These are phyloP conservation scores for Notholithocarpus densiflorus DNA, from an alignment of 306 rosid genomes.

Conservation along the genomic window DNA sequence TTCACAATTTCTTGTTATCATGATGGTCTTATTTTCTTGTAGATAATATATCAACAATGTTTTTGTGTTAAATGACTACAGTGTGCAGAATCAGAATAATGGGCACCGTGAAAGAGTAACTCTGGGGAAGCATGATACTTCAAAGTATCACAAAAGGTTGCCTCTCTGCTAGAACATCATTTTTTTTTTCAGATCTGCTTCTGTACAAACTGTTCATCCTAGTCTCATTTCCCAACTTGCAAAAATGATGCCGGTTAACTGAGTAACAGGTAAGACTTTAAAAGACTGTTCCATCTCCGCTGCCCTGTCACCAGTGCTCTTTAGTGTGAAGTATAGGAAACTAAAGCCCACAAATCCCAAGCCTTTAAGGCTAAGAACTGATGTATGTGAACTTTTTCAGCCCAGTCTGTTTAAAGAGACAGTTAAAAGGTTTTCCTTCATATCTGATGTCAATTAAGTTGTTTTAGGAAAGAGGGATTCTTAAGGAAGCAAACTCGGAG, in stretches of 20 bases:
- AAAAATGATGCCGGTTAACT: constrained; percentile 30
- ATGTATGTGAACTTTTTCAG: constrained; percentile 50
- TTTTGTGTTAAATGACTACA: constrained; percentile 26
- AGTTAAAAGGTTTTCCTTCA: neutral
- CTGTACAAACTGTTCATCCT: neutral
- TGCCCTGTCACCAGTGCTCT: constrained; percentile 27
- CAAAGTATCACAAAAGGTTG: constrained; percentile 52
- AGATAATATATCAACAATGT: constrained; percentile 3
- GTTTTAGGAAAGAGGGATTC: too few relatives aligned
- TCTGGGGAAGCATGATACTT: constrained; percentile 44
- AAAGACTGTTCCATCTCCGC: constrained; percentile 41
- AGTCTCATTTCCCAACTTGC: constrained; percentile 6
- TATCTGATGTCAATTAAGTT: constrained; percentile 5
- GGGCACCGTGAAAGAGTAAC: constrained; percentile 16
- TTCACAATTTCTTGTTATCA: neutral
- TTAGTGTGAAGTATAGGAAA: constrained; percentile 60
- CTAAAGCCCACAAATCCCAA: constrained; percentile 85
- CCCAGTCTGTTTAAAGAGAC: constrained; percentile 1
- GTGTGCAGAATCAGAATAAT: constrained; percentile 23
- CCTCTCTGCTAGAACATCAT: constrained; percentile 13
- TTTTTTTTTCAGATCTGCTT: constrained; percentile 3
- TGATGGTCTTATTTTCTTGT: constrained; percentile 4
- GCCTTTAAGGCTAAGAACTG: constrained; percentile 92
- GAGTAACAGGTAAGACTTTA: constrained; percentile 22
- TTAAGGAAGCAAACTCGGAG: constrained; percentile 74